Evolutionary conservation across 805 yeast genomes (phyloP).

Genomic region (Pichia scutulata): DNA sequence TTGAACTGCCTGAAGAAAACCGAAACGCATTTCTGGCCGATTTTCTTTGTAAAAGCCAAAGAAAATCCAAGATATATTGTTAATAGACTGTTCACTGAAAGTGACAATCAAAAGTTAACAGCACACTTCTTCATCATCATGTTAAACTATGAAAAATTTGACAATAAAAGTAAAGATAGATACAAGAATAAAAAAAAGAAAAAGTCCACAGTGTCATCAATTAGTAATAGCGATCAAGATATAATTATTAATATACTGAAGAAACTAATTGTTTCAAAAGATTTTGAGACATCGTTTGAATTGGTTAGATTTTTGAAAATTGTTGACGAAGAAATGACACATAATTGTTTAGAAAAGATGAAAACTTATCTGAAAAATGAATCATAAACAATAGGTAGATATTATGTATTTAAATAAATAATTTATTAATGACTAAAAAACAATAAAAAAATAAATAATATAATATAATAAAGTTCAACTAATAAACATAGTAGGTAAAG

Average conservation of each 20-base stretch:
- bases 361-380: slow-evolving; percentile 6
- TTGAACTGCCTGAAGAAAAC: slow-evolving; percentile 47
- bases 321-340: slow-evolving; percentile 30
- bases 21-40: slow-evolving; percentile 43
- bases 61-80: slow-evolving; percentile 40
- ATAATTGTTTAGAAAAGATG: slow-evolving; percentile 30
- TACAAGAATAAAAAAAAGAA: slow-evolving; percentile 2
- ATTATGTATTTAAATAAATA: slow-evolving; percentile 4
- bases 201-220: not conserved
- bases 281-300: slow-evolving; percentile 49
- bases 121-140: slow-evolving; percentile 47
- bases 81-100: slow-evolving; percentile 29
- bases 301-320: slow-evolving; percentile 46
- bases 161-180: not conserved
- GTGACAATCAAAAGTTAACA: slow-evolving; percentile 37
- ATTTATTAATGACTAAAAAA: slow-evolving; percentile 1
- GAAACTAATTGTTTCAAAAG: slow-evolving; percentile 33
- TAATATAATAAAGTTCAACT: slow-evolving; percentile 5
- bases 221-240: slow-evolving; percentile 28
- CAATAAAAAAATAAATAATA: not conserved
- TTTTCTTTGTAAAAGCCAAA: slow-evolving; percentile 35
- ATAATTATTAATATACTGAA: slow-evolving; percentile 37
- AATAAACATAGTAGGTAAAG: slow-evolving; percentile 14
- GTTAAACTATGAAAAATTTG: slow-evolving; percentile 37
- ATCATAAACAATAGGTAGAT: not conserved